These are phyloP conservation scores for Rhytidhysteron rufulum DNA, from an alignment of 2,329 filamentous ascomycete genomes.

Conservation along the genomic window DNA sequence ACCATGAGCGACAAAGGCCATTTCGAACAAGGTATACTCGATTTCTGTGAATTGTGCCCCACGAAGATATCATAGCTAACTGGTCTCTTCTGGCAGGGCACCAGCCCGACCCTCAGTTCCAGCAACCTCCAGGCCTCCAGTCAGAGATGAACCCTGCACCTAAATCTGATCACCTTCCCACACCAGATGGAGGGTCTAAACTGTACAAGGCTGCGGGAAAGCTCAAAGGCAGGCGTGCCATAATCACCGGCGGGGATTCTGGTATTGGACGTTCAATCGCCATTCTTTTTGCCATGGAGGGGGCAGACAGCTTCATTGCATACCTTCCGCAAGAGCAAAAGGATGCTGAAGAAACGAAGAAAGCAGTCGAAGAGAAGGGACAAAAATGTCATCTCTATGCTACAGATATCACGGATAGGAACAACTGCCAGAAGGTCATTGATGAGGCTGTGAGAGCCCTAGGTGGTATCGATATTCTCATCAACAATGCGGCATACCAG, in stretches of 20 bases:
- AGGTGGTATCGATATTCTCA: slow-evolving; percentile 68
- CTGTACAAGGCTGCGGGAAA: slow-evolving; percentile 3
- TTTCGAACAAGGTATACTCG: slow-evolving; percentile 1
- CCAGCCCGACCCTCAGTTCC: slow-evolving; percentile 39
- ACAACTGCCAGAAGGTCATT: slow-evolving; percentile 67
- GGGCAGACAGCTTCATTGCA: slow-evolving; percentile 65
- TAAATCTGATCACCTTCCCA: slow-evolving; percentile 62
- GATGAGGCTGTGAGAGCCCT: slow-evolving; percentile 63
- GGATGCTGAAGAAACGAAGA: slow-evolving; percentile 68
- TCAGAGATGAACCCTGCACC: slow-evolving; percentile 57
- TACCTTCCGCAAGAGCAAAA: slow-evolving; percentile 69
- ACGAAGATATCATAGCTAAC: neutral
- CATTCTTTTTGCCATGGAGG: slow-evolving; percentile 72
- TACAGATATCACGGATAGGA: slow-evolving; percentile 60
- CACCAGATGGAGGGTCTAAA: slow-evolving; percentile 50
- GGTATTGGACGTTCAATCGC: slow-evolving; percentile 71
- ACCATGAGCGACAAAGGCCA: slow-evolving; percentile 2
- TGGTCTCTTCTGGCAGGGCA: slow-evolving; percentile 2
- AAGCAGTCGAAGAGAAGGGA: slow-evolving; percentile 63
- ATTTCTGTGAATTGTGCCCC: neutral
- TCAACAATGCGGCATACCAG: slow-evolving; percentile 71
- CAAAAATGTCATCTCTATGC: slow-evolving; percentile 61
- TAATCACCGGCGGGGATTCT: slow-evolving; percentile 73
- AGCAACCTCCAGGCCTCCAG: slow-evolving; percentile 52
- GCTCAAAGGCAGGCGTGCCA: slow-evolving; percentile 21